Evolutionary conservation across 1,284 basidiomycete genomes (phyloP), one percentile per base, ranked within the genome.

Genomic region (Apiotrichum veenhuisii): DNA sequence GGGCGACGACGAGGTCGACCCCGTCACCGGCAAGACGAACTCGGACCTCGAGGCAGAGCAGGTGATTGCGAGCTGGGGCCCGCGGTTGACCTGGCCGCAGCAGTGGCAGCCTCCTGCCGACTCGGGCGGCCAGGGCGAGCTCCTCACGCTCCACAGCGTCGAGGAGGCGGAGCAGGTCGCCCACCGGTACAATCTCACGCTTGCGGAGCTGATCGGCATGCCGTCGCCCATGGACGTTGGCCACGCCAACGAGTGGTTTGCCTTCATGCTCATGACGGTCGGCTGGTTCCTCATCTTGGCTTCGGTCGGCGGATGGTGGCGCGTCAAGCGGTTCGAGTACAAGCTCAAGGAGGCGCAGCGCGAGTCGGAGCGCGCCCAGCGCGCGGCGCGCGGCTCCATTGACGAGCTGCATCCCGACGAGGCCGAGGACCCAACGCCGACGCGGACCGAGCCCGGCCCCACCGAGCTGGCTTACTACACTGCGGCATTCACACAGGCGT

Each of bases 281-380:
- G 91, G 93, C 14, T 95, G 91, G 91, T 91, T 95, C 81, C 79
- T 94, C 40, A 80, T 95, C 18, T 79, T 92, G 22, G 87, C 88
- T 1, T 87, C 86, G 42, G 62, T 88, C 50, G 82, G 91, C 45
- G 85, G 87, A 22, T 94, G 85, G 78, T 90, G 87, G 83, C 84
- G 90, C 62, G 83, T 91, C 40, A 91, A 91, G 73, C 83, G 87
- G n/a, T 78, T 76, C 54, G 77, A 75, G 59, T 27, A 54, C 38
- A 71, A 68, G 23, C 61, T 75, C 41, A 47, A 59, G 33, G 45
- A 50, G 17, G 73, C 72, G 12, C 71, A 73, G 58, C 54, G 68
- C 49, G 71, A 75, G 50, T 65, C 62, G 12, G 72, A 73, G 52
- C 58, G 48, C 0, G 73, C 73, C 18, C 71, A 73, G 59, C 69